phyloP scores from a whole-genome alignment of 352 stramenopile genomes.

The Phytophthora vignae region DNA sequence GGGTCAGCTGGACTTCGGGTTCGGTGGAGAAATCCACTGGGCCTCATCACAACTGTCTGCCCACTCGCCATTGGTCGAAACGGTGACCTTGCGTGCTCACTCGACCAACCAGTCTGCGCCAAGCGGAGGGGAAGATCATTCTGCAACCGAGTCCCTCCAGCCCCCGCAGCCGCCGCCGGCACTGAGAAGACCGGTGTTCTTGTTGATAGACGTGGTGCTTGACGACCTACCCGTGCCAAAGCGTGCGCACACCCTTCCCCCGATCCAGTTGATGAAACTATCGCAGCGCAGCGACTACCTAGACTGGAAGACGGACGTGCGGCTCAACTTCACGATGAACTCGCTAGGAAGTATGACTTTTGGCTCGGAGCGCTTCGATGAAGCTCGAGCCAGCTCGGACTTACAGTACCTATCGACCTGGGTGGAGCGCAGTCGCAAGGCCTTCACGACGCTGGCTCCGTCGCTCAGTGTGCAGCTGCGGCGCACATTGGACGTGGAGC shows the following conservation, averaged over 20 bases:
- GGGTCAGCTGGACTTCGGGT: no score
- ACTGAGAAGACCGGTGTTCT: not conserved
- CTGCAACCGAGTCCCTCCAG: not conserved
- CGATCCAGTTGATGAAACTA: not conserved
- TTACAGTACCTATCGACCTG: slow-evolving; percentile 1
- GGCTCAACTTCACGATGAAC: not conserved
- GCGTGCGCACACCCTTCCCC: not conserved
- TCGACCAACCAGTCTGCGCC: not conserved
- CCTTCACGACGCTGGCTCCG: not conserved
- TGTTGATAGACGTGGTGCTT: not conserved
- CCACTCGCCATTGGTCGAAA: not conserved
- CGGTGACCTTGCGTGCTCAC: no score
- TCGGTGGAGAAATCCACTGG: no score
- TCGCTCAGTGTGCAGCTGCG: not conserved
- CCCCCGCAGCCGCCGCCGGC: no score
- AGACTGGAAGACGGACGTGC: slow-evolving; percentile 2
- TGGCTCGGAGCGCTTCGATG: not conserved
- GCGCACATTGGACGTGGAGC: not conserved
- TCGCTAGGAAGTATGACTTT: slow-evolving; percentile 1
- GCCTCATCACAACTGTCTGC: no score
- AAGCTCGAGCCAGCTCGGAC: not conserved
- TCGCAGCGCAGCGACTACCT: not conserved
- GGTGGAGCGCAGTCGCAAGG: not conserved
- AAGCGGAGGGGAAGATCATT: not conserved
- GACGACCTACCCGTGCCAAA: not conserved